Evolutionary conservation across 23 red algal species (phyloP).

Genomic region (Agarophyton chilense): DNA sequence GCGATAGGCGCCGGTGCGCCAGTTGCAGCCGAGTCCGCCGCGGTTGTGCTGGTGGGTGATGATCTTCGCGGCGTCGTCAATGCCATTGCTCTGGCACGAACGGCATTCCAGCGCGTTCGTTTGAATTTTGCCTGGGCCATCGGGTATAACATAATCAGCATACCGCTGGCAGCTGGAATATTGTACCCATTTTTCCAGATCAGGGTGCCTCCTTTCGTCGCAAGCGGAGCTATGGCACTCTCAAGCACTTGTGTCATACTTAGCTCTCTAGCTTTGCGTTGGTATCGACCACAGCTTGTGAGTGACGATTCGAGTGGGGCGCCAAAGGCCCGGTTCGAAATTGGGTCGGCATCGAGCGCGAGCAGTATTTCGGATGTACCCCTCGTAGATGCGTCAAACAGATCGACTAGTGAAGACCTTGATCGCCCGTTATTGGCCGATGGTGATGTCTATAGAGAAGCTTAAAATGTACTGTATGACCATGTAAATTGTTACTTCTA

Average conservation of each 20-base stretch:
- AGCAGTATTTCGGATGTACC: not conserved
- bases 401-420: not conserved
- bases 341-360: not conserved
- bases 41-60: constrained; percentile 69
- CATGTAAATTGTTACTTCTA: not conserved
- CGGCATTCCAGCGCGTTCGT: constrained; percentile 70
- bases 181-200: constrained; percentile 81
- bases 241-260: constrained; percentile 77
- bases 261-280: constrained; percentile 71
- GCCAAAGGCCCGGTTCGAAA: not conserved
- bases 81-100: constrained; percentile 65
- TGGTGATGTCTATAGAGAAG: not conserved
- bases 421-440: not conserved
- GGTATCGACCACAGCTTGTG: constrained; percentile 62
- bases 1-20: constrained; percentile 83
- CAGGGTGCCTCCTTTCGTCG: constrained; percentile 83
- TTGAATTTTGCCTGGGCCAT: constrained; percentile 91
- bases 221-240: constrained; percentile 89
- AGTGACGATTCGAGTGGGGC: not conserved
- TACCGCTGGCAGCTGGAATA: constrained; percentile 87
- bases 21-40: constrained; percentile 72
- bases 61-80: constrained; percentile 72
- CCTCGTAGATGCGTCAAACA: not conserved
- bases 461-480: not conserved
- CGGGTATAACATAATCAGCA: constrained; percentile 79